Base-by-base conservation (phyloP, 192 early-diverging fungal species). In the Coemansia sp. region DNA sequence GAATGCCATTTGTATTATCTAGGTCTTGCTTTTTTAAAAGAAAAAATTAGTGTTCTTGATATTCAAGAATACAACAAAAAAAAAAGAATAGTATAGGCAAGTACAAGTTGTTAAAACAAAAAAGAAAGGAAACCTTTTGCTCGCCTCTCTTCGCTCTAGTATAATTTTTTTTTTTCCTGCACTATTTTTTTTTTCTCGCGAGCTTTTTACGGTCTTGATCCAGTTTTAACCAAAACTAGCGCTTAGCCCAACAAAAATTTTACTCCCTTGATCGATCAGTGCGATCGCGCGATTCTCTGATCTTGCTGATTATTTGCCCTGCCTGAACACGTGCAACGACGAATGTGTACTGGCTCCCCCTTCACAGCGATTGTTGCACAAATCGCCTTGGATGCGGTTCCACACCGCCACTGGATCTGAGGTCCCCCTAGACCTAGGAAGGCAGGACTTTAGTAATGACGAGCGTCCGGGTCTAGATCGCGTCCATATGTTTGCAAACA, bases 1-100 rank as follows among this genome's bases (percentile, higher is more conserved):
- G 74, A 79, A 73, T 73, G 78, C 78, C 80, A 83, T 81, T 80
- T 61, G 74, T 69, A 68, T 61, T 75, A 40, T 67, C 18, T 63
- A 41, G 40, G 70, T 73, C 52, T 65, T 72, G 66, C 24, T 24
- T 62, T 40, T 41, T 15, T 44, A 43, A 22, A 50, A 50, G 20
- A 20, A 43, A 52, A 41, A 62, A 39, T 24, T 18, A 15, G 4
- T 15, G 3, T 24, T 57, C 53, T 57, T 57, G 53, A 33, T 31
- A 57, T 13, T 13, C 53, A 57, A 57, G 27, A 57, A 27, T 6
- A 57, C 24, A 27, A 27, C 24, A 27, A 27, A 4, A 57, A 57
- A 12, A 55, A 50, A 50, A n/a, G 27, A 57, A 31, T 57, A 57
- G 16, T 57, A 57, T 57, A 57, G 41, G 41, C 29, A 57, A 31